Conservation (phyloP, 2,329 filamentous ascomycete species). For the Phialophora chinensis region DNA sequence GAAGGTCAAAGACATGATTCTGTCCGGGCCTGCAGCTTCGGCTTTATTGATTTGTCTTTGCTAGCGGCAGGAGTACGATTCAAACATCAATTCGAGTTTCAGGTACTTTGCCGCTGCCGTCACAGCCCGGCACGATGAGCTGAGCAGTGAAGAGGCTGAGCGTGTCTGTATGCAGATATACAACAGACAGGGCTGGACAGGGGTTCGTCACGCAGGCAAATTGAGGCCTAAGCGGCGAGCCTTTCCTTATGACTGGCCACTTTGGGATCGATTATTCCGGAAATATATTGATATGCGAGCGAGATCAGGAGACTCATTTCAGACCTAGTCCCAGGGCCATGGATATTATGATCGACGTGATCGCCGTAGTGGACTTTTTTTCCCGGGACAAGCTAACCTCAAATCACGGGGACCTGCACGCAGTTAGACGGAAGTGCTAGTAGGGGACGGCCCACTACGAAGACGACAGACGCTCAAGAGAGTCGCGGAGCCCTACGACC, state of each 20-base stretch:
- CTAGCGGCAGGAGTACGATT: neutral
- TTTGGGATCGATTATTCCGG: constrained; percentile 5
- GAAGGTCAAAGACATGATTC: neutral
- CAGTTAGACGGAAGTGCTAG: neutral
- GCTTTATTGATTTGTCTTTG: neutral
- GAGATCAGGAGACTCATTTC: constrained; percentile 1
- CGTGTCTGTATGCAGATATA: neutral
- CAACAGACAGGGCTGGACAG: neutral
- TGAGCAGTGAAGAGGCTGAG: neutral
- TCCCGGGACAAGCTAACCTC: constrained; percentile 20
- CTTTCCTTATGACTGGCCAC: constrained; percentile 5
- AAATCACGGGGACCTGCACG: neutral
- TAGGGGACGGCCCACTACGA: neutral
- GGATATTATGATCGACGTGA: constrained; percentile 31
- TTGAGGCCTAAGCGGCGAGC: constrained; percentile 11
- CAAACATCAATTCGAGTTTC: neutral
- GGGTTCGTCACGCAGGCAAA: neutral
- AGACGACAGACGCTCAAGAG: neutral
- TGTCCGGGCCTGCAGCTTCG: neutral
- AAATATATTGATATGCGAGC: constrained; percentile 15
- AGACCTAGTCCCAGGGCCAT: neutral
- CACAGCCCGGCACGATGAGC: neutral
- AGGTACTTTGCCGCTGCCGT: neutral
- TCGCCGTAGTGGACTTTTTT: constrained; percentile 26
- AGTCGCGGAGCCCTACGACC: neutral